Percentiles rank a stretch among this genome's conserved stretches.
phyloP scores from a whole-genome alignment of 2,329 filamentous ascomycete species.

The Talaromyces amestolkiae region DNA sequence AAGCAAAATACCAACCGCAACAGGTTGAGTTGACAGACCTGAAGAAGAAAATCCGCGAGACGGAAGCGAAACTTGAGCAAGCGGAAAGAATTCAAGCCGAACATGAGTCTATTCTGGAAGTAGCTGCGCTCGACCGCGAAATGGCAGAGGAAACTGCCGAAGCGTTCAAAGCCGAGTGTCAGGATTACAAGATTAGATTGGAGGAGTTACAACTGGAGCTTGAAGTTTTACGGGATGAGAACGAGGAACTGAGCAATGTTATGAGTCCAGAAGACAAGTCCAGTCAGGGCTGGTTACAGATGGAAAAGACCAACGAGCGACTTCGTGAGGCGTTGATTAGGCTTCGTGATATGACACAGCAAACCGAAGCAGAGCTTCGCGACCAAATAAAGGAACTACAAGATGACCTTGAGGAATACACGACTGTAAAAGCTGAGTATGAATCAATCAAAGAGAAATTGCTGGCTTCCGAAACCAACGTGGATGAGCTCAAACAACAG shows the following conservation, averaged over 20 bases:
- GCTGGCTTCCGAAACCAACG: slow-evolving; percentile 66
- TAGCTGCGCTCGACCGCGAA: slow-evolving; percentile 84
- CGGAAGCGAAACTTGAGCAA: slow-evolving; percentile 65
- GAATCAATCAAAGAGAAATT: slow-evolving; percentile 70
- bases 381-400: slow-evolving; percentile 72
- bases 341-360: slow-evolving; percentile 80
- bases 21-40: slow-evolving; percentile 76
- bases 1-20: slow-evolving; percentile 81
- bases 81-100: slow-evolving; percentile 76
- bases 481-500: slow-evolving; percentile 85
- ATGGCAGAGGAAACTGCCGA: slow-evolving; percentile 95
- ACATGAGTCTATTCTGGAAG: slow-evolving; percentile 79
- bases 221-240: slow-evolving; percentile 83
- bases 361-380: slow-evolving; percentile 76
- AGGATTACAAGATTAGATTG: slow-evolving; percentile 68
- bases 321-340: slow-evolving; percentile 80
- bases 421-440: slow-evolving; percentile 65
- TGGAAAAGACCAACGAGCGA: slow-evolving; percentile 86
- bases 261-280: slow-evolving; percentile 86
- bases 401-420: slow-evolving; percentile 68
- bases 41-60: slow-evolving; percentile 73
- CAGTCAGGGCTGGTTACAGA: slow-evolving; percentile 82
- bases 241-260: slow-evolving; percentile 75
- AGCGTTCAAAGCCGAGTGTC: slow-evolving; percentile 73
- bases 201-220: slow-evolving; percentile 87